Base-by-base conservation (phyloP, 2,329 filamentous ascomycete species). In the Chalaropsis ovoidea region DNA sequence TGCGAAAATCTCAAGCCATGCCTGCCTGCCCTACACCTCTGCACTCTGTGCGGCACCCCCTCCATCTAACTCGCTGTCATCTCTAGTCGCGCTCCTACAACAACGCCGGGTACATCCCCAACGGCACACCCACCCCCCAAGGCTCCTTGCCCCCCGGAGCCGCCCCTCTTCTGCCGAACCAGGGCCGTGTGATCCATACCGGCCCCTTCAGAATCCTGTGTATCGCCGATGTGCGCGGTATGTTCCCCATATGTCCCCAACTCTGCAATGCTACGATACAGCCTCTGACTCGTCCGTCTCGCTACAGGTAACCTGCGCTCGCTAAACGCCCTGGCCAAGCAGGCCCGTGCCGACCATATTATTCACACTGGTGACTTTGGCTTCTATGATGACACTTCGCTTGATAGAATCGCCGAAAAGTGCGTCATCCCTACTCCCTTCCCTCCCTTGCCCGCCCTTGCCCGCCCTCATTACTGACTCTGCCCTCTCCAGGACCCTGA, bases 351-450 rank as follows among this genome's bases (percentile, higher is more conserved):
- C 72, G 91, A 96, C 78, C 91, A 96, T 79, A 96, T 99, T 76
- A 91, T 99, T 73, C 94, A 99, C 77, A 99, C 94, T 22, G 94
- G 94, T 76, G 94, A 99, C 76, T 99, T 99, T 75, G 94, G 94
- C 69, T 99, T 99, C 79, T 99, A 99, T 79, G 94, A 99, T 76
- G 89, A 95, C 72, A 90, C 87, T 65, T 99, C 94, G 43, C 80
- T 99, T 70, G 93, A 97, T 73, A 88, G 94, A 73, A 97, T 99
- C 79, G 94, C 94, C 49, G 94, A 99, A 77, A 99, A 99, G 90
- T 95, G 78, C 80, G 86, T 68, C n/a, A n/a, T 17, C 58, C 27
- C 3, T 8, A 4, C 24, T 35, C 27, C n/a, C n/a, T 10, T n/a
- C 19, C 24, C 17, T 22, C 1, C 1, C 19, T 15, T 52, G 8